Conservation (phyloP, 495 filamentous ascomycete genomes). For the Penicillium nucicola region DNA sequence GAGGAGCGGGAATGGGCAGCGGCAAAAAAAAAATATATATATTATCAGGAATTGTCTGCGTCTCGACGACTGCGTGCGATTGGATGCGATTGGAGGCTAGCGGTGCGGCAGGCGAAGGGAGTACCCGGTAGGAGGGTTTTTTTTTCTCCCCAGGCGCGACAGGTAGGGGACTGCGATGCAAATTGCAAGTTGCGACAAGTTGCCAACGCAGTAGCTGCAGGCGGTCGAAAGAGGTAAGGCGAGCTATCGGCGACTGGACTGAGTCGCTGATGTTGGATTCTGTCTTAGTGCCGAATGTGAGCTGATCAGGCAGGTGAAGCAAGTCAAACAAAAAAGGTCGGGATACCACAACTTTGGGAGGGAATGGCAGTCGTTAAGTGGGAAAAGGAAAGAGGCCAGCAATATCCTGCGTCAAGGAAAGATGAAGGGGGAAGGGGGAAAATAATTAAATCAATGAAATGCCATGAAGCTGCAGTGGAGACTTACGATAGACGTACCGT, state of each 20-base stretch:
- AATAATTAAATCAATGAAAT: conserved; percentile 32
- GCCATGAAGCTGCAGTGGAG: conserved; percentile 31
- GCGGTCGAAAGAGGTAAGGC: conserved; percentile 42
- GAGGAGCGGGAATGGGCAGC: conserved; percentile 17
- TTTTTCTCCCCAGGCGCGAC: conserved; percentile 20
- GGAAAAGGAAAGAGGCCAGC: conserved; percentile 10
- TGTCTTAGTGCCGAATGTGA: conserved; percentile 27
- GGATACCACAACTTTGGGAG: too few relatives aligned
- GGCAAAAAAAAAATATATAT: conserved; percentile 15
- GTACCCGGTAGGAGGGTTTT: conserved; percentile 26
- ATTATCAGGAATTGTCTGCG: conserved; percentile 14
- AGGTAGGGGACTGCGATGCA: conserved; percentile 16
- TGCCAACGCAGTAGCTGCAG: conserved; percentile 45
- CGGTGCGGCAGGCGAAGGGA: conserved; percentile 24
- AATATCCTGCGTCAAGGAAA: not conserved
- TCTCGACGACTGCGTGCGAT: conserved; percentile 12
- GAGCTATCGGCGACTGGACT: conserved; percentile 37
- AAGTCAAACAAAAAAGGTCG: not conserved
- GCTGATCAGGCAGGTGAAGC: conserved; percentile 32
- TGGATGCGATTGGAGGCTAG: conserved; percentile 22
- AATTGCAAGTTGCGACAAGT: conserved; percentile 29
- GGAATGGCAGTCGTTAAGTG: not conserved
- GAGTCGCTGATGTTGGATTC: conserved; percentile 33
- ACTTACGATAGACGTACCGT: conserved; percentile 17
- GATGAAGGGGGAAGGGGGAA: conserved; percentile 10